A percentile compares a stretch with the other conserved stretches of the same genome.
phyloP scores from a whole-genome alignment of 73 alveolate species.

The Stentor roeselii region DNA sequence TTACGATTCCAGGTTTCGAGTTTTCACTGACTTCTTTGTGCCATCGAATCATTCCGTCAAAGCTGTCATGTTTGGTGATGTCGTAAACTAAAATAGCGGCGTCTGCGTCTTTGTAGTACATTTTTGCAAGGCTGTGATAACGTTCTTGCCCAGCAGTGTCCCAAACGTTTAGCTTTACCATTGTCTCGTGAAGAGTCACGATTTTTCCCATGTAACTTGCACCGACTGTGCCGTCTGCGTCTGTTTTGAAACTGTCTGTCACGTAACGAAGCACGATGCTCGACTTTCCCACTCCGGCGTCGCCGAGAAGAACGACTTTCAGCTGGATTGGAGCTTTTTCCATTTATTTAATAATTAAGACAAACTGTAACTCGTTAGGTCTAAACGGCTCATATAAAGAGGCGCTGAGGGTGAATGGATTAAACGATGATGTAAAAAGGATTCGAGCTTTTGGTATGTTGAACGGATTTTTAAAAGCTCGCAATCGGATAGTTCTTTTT shows the following conservation, averaged over 20 bases:
- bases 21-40: slow-evolving; percentile 45
- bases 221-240: slow-evolving; percentile 67
- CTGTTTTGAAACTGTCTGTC: slow-evolving; percentile 47
- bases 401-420: background rate
- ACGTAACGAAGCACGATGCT: slow-evolving; percentile 58
- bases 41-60: slow-evolving; percentile 70
- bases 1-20: too few species aligned
- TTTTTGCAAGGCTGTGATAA: slow-evolving; percentile 45
- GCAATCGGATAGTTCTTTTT: background rate
- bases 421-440: background rate
- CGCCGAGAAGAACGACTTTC: slow-evolving; percentile 82
- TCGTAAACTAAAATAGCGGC: slow-evolving; percentile 46
- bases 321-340: slow-evolving; percentile 24
- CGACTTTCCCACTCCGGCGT: slow-evolving; percentile 83
- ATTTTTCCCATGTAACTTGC: slow-evolving; percentile 69
- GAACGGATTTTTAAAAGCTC: background rate
- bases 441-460: background rate
- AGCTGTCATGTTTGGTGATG: slow-evolving; percentile 39
- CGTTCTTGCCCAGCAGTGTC: slow-evolving; percentile 71
- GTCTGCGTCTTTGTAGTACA: slow-evolving; percentile 51
- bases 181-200: slow-evolving; percentile 31
- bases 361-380: background rate
- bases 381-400: background rate
- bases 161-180: slow-evolving; percentile 46
- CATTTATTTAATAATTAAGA: background rate